Conservation (phyloP, 306 rosid species). For the Prunus davidiana region DNA sequence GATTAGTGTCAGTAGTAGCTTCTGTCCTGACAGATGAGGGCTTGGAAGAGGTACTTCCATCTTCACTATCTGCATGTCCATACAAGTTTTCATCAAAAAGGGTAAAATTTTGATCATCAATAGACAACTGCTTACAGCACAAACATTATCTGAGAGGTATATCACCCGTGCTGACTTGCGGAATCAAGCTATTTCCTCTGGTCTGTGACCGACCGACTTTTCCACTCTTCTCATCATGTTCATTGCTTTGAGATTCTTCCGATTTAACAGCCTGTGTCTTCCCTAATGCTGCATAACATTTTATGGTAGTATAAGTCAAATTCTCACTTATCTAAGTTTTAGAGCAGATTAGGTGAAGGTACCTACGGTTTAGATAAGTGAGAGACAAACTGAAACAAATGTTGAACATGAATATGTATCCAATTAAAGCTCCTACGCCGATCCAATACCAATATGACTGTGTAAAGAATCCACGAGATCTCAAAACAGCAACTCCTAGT, state of each 20-base stretch:
- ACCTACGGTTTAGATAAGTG: constrained; percentile 44
- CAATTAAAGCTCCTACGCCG: constrained; percentile 7
- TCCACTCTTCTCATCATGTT: no score
- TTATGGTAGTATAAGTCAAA: background rate
- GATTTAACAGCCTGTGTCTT: constrained; percentile 26
- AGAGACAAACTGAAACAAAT: constrained; percentile 37
- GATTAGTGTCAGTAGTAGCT: background rate
- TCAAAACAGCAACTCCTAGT: constrained; percentile 37
- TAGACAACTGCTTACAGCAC: background rate
- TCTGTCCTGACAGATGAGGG: background rate
- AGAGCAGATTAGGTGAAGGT: constrained; percentile 4
- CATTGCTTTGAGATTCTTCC: constrained; percentile 20
- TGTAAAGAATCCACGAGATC: constrained; percentile 46
- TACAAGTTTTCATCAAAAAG: background rate
- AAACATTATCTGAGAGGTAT: background rate
- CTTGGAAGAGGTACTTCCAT: background rate
- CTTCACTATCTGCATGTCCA: background rate
- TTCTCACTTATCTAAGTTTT: background rate
- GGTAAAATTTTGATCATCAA: background rate
- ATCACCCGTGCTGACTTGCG: constrained; percentile 34
- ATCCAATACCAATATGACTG: constrained; percentile 26
- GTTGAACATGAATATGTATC: constrained; percentile 37
- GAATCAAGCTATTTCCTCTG: constrained; percentile 9
- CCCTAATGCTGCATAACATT: constrained; percentile 10
- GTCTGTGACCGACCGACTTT: no score